Conservation (phyloP, 2,329 filamentous ascomycete species). For the Talaromyces albobiverticillius region DNA sequence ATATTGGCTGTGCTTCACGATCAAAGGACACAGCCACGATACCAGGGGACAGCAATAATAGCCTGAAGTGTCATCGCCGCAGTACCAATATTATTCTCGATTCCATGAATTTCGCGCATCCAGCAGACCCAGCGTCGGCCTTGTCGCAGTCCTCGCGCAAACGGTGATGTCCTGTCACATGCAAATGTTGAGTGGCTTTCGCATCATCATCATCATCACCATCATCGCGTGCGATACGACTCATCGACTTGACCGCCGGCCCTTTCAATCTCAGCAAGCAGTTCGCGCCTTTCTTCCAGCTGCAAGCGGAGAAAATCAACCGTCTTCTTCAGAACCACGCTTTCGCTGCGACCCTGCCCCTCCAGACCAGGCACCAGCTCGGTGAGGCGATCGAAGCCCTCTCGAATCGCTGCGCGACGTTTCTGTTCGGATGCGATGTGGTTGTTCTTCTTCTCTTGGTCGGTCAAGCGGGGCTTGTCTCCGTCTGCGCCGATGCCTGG, state of each 20-base stretch:
- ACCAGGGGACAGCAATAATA: too few species aligned
- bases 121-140: too few species aligned
- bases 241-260: constrained; percentile 56
- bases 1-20: too few species aligned
- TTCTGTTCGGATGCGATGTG: constrained; percentile 67
- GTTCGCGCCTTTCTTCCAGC: constrained; percentile 55
- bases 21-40: too few species aligned
- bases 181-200: not conserved
- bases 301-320: constrained; percentile 64
- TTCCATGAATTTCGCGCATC: too few species aligned
- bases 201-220: constrained; percentile 1
- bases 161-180: not conserved
- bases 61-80: too few species aligned
- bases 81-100: too few species aligned
- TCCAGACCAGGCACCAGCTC: constrained; percentile 76
- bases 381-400: constrained; percentile 78
- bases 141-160: not conserved
- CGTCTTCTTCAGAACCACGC: constrained; percentile 72
- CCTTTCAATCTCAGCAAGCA: constrained; percentile 59
- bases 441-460: constrained; percentile 70
- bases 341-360: constrained; percentile 81
- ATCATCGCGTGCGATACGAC: constrained; percentile 29
- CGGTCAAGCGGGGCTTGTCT: constrained; percentile 64
- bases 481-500: constrained; percentile 14
- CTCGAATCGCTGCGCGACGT: constrained; percentile 71